These are phyloP conservation scores for Hyaloscypha hepaticicola DNA, from an alignment of 495 filamentous ascomycete species.

Conservation along the genomic window DNA sequence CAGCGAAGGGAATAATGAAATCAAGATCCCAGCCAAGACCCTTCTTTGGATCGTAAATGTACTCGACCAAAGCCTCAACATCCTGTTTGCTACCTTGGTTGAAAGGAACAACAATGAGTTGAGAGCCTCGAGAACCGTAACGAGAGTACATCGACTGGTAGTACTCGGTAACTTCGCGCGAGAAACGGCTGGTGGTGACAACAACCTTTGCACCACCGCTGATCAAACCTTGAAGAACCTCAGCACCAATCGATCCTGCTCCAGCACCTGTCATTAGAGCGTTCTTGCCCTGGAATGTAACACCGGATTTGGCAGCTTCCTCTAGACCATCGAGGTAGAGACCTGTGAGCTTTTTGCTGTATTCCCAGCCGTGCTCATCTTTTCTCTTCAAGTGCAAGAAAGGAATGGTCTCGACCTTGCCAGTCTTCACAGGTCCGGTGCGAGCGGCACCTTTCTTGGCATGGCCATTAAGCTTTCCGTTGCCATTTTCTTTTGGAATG, in stretches of 20 bases:
- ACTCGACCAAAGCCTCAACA: constrained; percentile 86
- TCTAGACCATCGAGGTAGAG: constrained; percentile 89
- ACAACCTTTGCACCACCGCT: constrained; percentile 94
- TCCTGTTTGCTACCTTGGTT: constrained; percentile 99
- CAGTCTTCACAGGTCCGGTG: constrained; percentile 57
- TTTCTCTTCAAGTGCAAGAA: constrained; percentile 98
- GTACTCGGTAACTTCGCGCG: constrained; percentile 96
- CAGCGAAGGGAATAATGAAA: constrained; percentile 93
- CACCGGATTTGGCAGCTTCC: constrained; percentile 78
- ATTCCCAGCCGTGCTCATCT: constrained; percentile 93
- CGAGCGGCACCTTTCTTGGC: constrained; percentile 66
- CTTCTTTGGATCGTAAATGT: constrained; percentile 96
- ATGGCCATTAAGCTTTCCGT: constrained; percentile 61
- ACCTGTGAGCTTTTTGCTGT: constrained; percentile 95
- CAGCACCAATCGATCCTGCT: constrained; percentile 97
- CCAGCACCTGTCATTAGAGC: constrained; percentile 98
- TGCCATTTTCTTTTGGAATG: constrained; percentile 75
- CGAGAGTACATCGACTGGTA: constrained; percentile 98
- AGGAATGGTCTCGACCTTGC: constrained; percentile 94
- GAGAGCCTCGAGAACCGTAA: constrained; percentile 88
- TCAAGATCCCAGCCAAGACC: constrained; percentile 98
- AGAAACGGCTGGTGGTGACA: constrained; percentile 95
- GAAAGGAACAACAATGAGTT: constrained; percentile 97
- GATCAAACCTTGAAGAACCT: constrained; percentile 93
- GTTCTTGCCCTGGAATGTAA: constrained; percentile 93